Conservation (phyloP, 1,139 yeast genomes). For the Kazachstania sp. region DNA sequence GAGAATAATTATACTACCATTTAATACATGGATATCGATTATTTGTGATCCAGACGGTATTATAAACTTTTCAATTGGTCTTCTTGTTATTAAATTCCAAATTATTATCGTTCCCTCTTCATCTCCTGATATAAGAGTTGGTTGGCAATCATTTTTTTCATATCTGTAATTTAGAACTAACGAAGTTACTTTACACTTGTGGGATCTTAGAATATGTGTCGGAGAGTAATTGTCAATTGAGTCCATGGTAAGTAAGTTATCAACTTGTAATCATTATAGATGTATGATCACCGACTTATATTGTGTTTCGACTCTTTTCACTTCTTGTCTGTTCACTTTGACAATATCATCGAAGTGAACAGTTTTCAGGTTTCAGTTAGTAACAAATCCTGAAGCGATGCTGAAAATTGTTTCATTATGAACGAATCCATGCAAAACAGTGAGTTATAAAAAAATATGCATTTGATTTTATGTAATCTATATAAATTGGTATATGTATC, state of each 20-base stretch:
- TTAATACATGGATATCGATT: slow-evolving; percentile 12
- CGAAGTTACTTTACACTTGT: slow-evolving; percentile 13
- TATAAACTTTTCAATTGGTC: slow-evolving; percentile 14
- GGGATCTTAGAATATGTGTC: slow-evolving; percentile 14
- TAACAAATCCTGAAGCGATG: too few species aligned
- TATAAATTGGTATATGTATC: neutral
- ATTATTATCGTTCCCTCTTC: slow-evolving; percentile 18
- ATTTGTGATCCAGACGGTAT: slow-evolving; percentile 13
- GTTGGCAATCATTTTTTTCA: neutral
- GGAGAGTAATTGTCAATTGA: slow-evolving; percentile 1
- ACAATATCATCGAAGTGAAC: too few species aligned
- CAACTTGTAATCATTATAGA: too few species aligned
- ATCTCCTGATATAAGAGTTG: slow-evolving; percentile 23
- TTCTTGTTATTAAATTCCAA: slow-evolving; percentile 26
- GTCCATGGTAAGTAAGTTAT: neutral
- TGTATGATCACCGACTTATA: too few species aligned
- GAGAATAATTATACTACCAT: slow-evolving; percentile 14
- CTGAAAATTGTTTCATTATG: too few species aligned
- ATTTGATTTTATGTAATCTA: neutral
- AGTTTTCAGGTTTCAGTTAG: too few species aligned
- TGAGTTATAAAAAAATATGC: too few species aligned
- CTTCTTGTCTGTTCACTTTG: too few species aligned
- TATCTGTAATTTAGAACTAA: neutral
- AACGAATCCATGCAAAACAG: too few species aligned
- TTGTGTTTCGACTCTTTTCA: too few species aligned